Conservation (phyloP, 2,329 filamentous ascomycete species). For the Sporothrix luriei region DNA sequence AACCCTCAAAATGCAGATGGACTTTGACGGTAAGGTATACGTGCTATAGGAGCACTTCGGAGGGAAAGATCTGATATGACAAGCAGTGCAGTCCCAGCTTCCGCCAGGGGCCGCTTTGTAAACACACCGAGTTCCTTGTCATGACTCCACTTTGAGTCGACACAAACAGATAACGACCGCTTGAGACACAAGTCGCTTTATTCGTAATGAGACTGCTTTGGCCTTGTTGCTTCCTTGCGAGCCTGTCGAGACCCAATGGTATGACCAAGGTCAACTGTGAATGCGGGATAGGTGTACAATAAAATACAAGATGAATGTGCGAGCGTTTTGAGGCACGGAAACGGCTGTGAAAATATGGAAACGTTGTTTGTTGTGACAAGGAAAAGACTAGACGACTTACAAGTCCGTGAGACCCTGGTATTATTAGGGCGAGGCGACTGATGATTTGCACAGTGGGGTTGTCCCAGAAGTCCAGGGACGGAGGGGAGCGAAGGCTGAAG, state of each 20-base stretch:
- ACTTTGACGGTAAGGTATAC: background rate
- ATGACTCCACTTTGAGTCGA: background rate
- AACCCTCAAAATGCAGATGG: no score
- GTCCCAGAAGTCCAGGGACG: constrained; percentile 8
- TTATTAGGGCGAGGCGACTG: constrained; percentile 10
- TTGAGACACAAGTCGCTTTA: background rate
- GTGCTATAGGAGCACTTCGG: background rate
- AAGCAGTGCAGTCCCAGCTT: no score
- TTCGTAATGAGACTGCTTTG: background rate
- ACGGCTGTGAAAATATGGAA: background rate
- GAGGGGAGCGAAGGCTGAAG: constrained; percentile 2
- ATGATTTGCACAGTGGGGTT: constrained; percentile 15
- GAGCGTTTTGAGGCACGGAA: background rate
- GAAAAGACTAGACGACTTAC: constrained; percentile 3
- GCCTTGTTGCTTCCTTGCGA: background rate
- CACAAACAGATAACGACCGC: constrained; percentile 6
- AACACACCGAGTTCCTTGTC: background rate
- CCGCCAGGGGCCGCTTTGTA: background rate
- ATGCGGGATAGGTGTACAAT: constrained; percentile 9
- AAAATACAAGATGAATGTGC: background rate
- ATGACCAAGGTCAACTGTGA: background rate
- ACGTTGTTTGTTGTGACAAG: background rate
- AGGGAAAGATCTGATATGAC: background rate
- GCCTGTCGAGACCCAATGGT: background rate
- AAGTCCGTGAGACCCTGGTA: constrained; percentile 13